Conservation (phyloP, 345 rosid species). For the Moricandia moricandioides region DNA sequence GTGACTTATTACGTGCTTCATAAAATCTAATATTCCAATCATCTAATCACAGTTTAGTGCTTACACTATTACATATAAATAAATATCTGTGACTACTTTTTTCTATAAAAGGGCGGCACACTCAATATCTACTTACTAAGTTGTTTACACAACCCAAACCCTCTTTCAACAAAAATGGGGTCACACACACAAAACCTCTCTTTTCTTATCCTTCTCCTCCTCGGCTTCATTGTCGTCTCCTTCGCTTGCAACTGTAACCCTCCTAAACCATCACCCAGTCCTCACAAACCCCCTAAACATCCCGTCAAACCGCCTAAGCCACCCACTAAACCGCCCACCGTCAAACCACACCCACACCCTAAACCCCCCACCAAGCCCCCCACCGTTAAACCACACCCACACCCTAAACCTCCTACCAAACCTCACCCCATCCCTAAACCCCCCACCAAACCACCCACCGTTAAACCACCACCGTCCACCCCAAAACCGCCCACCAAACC, state of each 20-base stretch:
- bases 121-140: conserved; percentile 21
- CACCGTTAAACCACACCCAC: conserved; percentile 35
- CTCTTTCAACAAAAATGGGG: conserved; percentile 21
- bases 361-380: conserved; percentile 31
- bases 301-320: conserved; percentile 33
- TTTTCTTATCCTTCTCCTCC: conserved; percentile 24
- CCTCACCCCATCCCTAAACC: conserved; percentile 36
- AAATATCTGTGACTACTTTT: not conserved
- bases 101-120: conserved; percentile 24
- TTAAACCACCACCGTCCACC: not conserved
- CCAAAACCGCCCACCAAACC: too few relatives aligned
- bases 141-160: conserved; percentile 13
- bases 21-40: conserved; percentile 9
- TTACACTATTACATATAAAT: not conserved
- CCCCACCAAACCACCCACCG: conserved; percentile 18
- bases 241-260: conserved; percentile 31
- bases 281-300: conserved; percentile 36
- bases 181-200: conserved; percentile 23
- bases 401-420: conserved; percentile 34
- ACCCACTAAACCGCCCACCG: conserved; percentile 25
- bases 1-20: conserved; percentile 2
- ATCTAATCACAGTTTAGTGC: not conserved
- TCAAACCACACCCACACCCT: conserved; percentile 38
- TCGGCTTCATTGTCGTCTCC: conserved; percentile 29
- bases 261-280: conserved; percentile 29